phyloP scores from a whole-genome alignment of 306 rosid genomes.

The Cicer bijugum region DNA sequence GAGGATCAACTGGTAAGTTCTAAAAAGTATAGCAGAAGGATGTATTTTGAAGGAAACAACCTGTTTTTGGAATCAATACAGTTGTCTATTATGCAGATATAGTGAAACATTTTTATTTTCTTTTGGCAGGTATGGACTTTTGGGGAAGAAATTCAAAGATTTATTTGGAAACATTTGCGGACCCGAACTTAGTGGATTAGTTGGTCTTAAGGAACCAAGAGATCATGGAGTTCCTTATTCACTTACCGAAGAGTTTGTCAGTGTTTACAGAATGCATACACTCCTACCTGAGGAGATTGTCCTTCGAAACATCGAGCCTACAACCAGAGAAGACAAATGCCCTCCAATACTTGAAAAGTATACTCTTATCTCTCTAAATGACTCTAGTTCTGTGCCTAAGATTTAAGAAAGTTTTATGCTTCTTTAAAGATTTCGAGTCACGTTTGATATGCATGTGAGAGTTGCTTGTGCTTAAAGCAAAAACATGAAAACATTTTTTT shows the following conservation, averaged over 20 bases:
- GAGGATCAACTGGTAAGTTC: conserved; percentile 73
- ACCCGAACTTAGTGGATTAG: conserved; percentile 68
- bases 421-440: background rate
- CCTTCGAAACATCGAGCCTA: conserved; percentile 53
- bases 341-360: conserved; percentile 66
- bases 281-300: conserved; percentile 65
- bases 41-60: conserved; percentile 9
- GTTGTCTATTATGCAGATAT: background rate
- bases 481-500: conserved; percentile 2
- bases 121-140: conserved; percentile 69
- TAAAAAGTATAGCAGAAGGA: conserved; percentile 6
- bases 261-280: conserved; percentile 81
- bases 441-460: background rate
- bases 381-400: background rate
- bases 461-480: conserved; percentile 17
- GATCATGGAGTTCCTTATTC: conserved; percentile 86
- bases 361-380: conserved; percentile 3
- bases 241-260: conserved; percentile 72
- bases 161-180: conserved; percentile 65
- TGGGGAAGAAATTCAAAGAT: conserved; percentile 79
- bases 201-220: conserved; percentile 65
- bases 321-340: conserved; percentile 46
- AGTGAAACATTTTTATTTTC: background rate
- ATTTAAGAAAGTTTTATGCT: conserved; percentile 3
- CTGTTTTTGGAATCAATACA: background rate